These are phyloP conservation scores for Penicillium sp. DNA, from an alignment of 2,329 filamentous ascomycete species.

Conservation along the genomic window DNA sequence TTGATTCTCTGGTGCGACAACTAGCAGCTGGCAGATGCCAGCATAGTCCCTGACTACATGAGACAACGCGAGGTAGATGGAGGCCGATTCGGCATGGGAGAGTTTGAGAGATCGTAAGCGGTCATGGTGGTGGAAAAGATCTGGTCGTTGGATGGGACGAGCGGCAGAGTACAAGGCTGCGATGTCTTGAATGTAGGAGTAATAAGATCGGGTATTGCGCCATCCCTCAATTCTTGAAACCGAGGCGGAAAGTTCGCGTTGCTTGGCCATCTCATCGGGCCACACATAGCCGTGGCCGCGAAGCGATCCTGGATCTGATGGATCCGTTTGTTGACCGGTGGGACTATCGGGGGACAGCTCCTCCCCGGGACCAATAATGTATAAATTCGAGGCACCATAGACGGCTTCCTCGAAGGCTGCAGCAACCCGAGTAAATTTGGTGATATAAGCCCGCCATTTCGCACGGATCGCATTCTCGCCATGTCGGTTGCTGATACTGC, in stretches of 20 bases:
- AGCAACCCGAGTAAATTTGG: slow-evolving; percentile 88
- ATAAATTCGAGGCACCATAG: slow-evolving; percentile 87
- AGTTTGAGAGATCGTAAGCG: slow-evolving; percentile 82
- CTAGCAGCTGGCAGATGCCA: slow-evolving; percentile 82
- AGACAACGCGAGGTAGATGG: slow-evolving; percentile 82
- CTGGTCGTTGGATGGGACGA: slow-evolving; percentile 52
- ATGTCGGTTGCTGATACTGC: slow-evolving; percentile 81
- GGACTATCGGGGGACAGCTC: slow-evolving; percentile 57
- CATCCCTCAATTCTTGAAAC: slow-evolving; percentile 94
- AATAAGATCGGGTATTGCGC: slow-evolving; percentile 94
- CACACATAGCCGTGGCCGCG: slow-evolving; percentile 94
- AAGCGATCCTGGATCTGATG: slow-evolving; percentile 56
- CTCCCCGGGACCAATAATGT: slow-evolving; percentile 76
- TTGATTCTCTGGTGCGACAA: slow-evolving; percentile 81
- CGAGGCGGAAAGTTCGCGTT: slow-evolving; percentile 86
- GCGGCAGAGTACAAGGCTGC: slow-evolving; percentile 44
- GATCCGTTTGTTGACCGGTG: slow-evolving; percentile 41
- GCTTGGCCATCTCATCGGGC: slow-evolving; percentile 78
- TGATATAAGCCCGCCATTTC: slow-evolving; percentile 94
- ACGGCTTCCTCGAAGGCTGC: slow-evolving; percentile 95
- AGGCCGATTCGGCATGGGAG: slow-evolving; percentile 72
- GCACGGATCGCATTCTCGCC: slow-evolving; percentile 88
- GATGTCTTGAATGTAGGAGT: slow-evolving; percentile 84
- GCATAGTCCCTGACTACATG: slow-evolving; percentile 78
- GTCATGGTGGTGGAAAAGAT: slow-evolving; percentile 91